Percentiles rank a stretch among this genome's conserved stretches.
These are phyloP conservation scores for Candida anglica DNA, from an alignment of 805 yeast species.

Conservation along the genomic window DNA sequence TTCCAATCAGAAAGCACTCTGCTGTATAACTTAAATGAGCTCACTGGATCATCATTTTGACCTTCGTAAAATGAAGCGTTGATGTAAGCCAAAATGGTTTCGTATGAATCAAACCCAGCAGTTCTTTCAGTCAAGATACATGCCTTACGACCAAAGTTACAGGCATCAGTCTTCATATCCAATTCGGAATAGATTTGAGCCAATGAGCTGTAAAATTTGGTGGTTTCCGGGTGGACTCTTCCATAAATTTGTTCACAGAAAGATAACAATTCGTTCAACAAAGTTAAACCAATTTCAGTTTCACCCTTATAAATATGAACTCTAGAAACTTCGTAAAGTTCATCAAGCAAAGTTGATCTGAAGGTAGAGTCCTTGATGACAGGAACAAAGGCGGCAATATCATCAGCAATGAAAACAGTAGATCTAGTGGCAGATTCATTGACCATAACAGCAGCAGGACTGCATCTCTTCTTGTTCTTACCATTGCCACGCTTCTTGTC, in stretches of 20 bases:
- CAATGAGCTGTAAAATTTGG: conserved; percentile 60
- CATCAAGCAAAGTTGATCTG: conserved; percentile 66
- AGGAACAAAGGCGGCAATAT: conserved; percentile 69
- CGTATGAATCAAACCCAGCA: conserved; percentile 75
- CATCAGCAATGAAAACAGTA: conserved; percentile 53
- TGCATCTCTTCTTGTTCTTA: conserved; percentile 29
- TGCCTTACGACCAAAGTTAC: conserved; percentile 63
- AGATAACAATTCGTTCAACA: conserved; percentile 65
- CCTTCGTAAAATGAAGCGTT: conserved; percentile 75
- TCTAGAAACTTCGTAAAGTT: conserved; percentile 66
- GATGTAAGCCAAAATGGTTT: conserved; percentile 64
- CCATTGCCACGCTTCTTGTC: conserved; percentile 23
- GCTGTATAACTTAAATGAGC: conserved; percentile 58
- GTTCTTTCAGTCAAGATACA: conserved; percentile 74
- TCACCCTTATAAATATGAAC: conserved; percentile 37
- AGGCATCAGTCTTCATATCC: conserved; percentile 55
- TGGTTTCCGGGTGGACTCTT: conserved; percentile 71
- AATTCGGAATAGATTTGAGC: conserved; percentile 65
- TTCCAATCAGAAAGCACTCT: conserved; percentile 60
- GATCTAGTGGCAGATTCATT: conserved; percentile 14
- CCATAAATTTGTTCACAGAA: conserved; percentile 85
- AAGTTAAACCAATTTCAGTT: conserved; percentile 53
- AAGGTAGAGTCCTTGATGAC: conserved; percentile 67
- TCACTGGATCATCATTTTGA: conserved; percentile 51
- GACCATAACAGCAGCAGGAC: conserved; percentile 8